These are phyloP conservation scores for Lenzites betulinus DNA, from an alignment of 768 basidiomycete genomes.

Conservation along the genomic window DNA sequence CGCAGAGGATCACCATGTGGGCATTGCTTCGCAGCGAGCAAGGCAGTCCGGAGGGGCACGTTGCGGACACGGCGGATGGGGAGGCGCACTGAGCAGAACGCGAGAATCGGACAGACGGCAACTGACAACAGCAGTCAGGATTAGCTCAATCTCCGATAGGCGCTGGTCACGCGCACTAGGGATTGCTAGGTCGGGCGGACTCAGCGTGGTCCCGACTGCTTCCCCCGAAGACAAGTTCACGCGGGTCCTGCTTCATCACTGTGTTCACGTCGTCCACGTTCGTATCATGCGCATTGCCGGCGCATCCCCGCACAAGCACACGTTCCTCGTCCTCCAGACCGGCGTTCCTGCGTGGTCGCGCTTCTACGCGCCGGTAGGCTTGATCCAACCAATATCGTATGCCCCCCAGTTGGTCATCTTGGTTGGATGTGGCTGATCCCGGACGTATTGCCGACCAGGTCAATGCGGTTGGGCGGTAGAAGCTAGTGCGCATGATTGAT, in stretches of 20 bases:
- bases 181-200: conserved; percentile 1
- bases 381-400: not conserved
- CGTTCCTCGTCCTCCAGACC: conserved; percentile 2
- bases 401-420: too few relatives aligned
- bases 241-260: not conserved
- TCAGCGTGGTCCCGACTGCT: not conserved
- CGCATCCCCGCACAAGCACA: not conserved
- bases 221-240: not conserved
- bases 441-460: too few relatives aligned
- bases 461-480: too few relatives aligned
- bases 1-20: conserved; percentile 1
- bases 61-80: not conserved
- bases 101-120: too few relatives aligned
- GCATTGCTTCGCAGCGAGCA: not conserved
- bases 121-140: not conserved
- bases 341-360: not conserved
- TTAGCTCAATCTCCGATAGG: conserved; percentile 3
- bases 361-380: not conserved
- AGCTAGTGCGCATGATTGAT: too few relatives aligned
- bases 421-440: too few relatives aligned
- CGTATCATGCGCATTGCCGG: not conserved
- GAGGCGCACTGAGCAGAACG: not conserved
- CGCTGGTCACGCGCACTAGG: conserved; percentile 8
- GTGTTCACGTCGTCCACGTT: conserved; percentile 7
- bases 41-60: not conserved